These are phyloP conservation scores for Talaromyces liani DNA, from an alignment of 495 filamentous ascomycete species.

Conservation along the genomic window DNA sequence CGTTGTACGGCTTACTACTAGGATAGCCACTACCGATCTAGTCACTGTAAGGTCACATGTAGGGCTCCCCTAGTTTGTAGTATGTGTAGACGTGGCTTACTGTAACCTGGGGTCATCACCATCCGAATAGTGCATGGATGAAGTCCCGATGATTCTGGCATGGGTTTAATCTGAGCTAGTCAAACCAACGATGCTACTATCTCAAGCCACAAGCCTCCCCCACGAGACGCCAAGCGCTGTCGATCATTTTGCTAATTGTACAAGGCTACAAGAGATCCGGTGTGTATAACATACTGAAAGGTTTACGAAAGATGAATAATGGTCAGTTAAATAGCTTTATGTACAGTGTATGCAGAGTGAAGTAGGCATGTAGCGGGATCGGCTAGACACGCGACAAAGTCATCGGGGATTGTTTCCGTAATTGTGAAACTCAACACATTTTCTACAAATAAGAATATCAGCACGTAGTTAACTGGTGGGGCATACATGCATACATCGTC, in stretches of 20 bases:
- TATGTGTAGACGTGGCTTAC: background rate
- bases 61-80: background rate
- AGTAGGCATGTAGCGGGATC: background rate
- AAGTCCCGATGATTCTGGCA: background rate
- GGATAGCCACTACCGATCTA: background rate
- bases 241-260: background rate
- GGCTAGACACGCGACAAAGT: background rate
- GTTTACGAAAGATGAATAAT: background rate
- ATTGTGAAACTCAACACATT: background rate
- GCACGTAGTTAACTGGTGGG: background rate
- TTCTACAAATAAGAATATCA: background rate
- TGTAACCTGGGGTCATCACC: conserved; percentile 2
- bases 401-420: background rate
- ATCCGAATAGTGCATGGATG: background rate
- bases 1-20: background rate
- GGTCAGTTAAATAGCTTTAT: background rate
- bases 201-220: conserved; percentile 2
- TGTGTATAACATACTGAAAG: background rate
- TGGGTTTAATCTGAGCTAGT: background rate
- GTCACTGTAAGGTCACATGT: background rate
- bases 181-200: background rate
- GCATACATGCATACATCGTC: background rate
- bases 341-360: background rate
- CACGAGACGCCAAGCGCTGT: background rate
- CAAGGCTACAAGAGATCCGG: background rate